Conservation (phyloP, 1,284 basidiomycete species). For the Sanghuangporus weigelae region DNA sequence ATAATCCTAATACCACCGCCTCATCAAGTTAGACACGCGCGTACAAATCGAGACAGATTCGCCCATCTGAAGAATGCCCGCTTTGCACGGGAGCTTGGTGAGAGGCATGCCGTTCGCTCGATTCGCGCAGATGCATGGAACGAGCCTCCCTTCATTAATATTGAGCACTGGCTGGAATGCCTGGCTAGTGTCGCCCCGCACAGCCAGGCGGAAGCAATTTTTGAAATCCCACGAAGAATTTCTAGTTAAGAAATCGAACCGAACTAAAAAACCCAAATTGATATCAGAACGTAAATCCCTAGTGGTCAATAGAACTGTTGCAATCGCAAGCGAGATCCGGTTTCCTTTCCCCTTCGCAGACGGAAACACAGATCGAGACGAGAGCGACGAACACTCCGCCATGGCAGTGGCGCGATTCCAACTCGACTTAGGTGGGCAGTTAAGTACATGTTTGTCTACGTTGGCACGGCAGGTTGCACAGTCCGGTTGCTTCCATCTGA, state of each 20-base stretch:
- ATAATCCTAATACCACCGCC: background rate
- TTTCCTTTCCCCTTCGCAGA: background rate
- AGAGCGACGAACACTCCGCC: background rate
- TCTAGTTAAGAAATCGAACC: background rate
- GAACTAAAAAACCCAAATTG: background rate
- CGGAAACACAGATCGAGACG: background rate
- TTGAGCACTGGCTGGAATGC: too few relatives aligned
- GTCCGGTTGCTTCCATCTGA: background rate
- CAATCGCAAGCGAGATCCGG: background rate
- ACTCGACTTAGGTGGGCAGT: background rate
- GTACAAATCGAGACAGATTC: background rate
- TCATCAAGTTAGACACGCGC: background rate
- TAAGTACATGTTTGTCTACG: background rate
- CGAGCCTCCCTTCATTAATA: background rate
- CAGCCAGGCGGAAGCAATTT: background rate
- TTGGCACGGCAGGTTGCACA: background rate
- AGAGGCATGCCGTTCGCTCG: background rate
- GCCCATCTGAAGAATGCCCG: background rate
- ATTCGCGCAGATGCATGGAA: background rate
- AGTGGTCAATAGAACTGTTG: background rate
- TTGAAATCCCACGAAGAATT: background rate
- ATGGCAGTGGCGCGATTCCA: background rate
- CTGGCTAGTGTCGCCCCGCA: background rate
- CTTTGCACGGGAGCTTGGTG: background rate
- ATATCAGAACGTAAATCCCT: conserved; percentile 3